phyloP scores from a whole-genome alignment of 148 eudicot genomes.

The Silene conica region DNA sequence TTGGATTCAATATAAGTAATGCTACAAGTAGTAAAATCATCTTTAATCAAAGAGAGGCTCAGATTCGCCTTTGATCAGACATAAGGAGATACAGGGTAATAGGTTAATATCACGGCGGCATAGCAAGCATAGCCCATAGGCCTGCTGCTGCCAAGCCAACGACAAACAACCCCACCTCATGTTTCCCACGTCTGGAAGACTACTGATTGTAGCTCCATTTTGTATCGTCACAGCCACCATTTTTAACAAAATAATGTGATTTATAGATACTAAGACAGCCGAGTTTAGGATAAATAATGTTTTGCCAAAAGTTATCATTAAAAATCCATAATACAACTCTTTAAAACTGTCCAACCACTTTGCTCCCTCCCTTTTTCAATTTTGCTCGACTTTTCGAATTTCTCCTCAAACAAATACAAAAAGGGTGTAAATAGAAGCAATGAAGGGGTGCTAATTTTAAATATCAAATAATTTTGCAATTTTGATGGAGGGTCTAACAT shows the following conservation, averaged over 20 bases:
- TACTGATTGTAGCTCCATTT: neutral
- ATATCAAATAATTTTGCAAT: neutral
- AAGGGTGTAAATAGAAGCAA: too few relatives aligned
- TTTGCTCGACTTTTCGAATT: too few relatives aligned
- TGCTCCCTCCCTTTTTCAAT: neutral
- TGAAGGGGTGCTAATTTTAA: neutral
- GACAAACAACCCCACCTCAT: neutral
- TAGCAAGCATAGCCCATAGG: constrained; percentile 9
- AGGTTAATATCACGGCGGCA: constrained; percentile 15
- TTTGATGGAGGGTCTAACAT: neutral
- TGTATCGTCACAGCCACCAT: constrained; percentile 20
- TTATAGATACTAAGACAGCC: neutral
- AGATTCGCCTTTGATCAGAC: constrained; percentile 21
- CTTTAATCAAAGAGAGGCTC: constrained; percentile 12
- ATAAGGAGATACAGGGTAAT: neutral
- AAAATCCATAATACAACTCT: neutral
- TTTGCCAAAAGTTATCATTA: neutral
- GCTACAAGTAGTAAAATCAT: neutral
- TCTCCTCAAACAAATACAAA: too few relatives aligned
- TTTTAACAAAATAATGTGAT: neutral
- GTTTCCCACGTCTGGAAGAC: constrained; percentile 8
- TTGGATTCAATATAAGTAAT: too few relatives aligned
- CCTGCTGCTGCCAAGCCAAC: constrained; percentile 27
- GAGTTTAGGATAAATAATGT: neutral
- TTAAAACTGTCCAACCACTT: neutral